phyloP scores from a whole-genome alignment of 352 stramenopile genomes.

The Pythium dissimile region DNA sequence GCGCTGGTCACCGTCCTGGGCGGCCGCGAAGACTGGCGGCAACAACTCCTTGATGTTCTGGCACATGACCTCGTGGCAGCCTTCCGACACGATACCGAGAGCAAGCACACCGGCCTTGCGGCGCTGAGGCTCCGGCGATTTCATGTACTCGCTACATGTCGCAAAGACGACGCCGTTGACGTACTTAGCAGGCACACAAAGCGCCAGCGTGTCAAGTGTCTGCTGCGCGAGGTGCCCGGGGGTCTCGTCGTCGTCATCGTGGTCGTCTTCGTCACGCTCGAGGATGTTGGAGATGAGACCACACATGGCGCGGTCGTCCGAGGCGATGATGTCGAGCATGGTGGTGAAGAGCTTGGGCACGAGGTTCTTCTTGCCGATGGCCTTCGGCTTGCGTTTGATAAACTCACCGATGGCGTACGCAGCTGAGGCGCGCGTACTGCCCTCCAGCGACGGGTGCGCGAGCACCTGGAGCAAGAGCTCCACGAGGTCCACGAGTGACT shows the following conservation, averaged over 20 bases:
- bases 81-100: conserved; percentile 96
- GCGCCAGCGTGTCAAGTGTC: conserved; percentile 78
- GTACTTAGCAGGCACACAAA: conserved; percentile 82
- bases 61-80: conserved; percentile 93
- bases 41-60: conserved; percentile 93
- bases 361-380: conserved; percentile 81
- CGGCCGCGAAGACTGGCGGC: conserved; percentile 88
- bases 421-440: conserved; percentile 74
- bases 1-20: conserved; percentile 89
- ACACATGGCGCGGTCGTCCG: conserved; percentile 74
- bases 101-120: conserved; percentile 96
- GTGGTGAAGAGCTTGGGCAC: conserved; percentile 83
- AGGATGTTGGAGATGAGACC: conserved; percentile 82
- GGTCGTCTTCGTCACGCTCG: conserved; percentile 56
- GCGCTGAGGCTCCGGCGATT: conserved; percentile 82
- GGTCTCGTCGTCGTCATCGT: conserved; percentile 75
- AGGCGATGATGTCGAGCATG: conserved; percentile 82
- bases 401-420: conserved; percentile 82
- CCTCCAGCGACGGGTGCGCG: conserved; percentile 67
- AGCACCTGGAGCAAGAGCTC: conserved; percentile 84
- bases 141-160: conserved; percentile 89
- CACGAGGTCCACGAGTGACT: conserved; percentile 76
- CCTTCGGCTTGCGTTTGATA: conserved; percentile 88
- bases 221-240: conserved; percentile 80
- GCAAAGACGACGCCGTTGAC: conserved; percentile 73